Percentiles rank a stretch among this genome's conserved stretches.
Conservation (phyloP, 2,329 filamentous ascomycete species). For the Davidsoniella virescens region DNA sequence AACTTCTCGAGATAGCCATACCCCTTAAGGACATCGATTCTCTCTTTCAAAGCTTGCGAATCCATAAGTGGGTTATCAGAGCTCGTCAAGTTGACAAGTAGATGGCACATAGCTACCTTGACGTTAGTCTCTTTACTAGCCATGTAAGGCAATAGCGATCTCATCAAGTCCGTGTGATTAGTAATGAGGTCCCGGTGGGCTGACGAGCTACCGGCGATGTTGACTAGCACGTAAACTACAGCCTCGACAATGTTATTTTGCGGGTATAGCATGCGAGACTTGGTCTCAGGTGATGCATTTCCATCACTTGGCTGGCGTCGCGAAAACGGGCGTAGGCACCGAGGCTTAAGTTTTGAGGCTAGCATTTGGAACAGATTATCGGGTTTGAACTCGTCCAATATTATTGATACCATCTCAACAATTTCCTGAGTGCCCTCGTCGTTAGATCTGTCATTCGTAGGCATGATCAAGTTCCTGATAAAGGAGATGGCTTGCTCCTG, state of each 20-base stretch:
- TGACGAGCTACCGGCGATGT: conserved; percentile 70
- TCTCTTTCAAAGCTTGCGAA: conserved; percentile 45
- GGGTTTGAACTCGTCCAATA: conserved; percentile 61
- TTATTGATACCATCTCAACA: conserved; percentile 65
- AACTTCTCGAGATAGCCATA: conserved; percentile 56
- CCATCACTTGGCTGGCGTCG: conserved; percentile 22
- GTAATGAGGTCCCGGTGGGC: conserved; percentile 65
- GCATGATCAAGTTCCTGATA: conserved; percentile 63
- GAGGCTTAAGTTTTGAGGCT: conserved; percentile 56
- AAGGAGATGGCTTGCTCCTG: conserved; percentile 87
- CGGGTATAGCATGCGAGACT: conserved; percentile 37
- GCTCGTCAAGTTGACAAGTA: conserved; percentile 74
- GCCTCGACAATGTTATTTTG: conserved; percentile 57
- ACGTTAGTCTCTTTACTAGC: conserved; percentile 57
- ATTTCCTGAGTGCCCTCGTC: conserved; percentile 33
- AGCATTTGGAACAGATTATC: conserved; percentile 69
- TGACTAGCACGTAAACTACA: conserved; percentile 68
- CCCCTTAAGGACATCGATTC: conserved; percentile 52
- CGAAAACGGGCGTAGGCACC: conserved; percentile 36
- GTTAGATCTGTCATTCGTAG: not conserved
- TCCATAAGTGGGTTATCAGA: conserved; percentile 33
- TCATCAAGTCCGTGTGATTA: conserved; percentile 59
- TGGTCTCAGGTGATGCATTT: conserved; percentile 16
- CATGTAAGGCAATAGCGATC: conserved; percentile 56
- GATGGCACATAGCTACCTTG: conserved; percentile 63